Evolutionary conservation across 805 yeast species (phyloP).

Genomic region (Kazachstania martiniae): DNA sequence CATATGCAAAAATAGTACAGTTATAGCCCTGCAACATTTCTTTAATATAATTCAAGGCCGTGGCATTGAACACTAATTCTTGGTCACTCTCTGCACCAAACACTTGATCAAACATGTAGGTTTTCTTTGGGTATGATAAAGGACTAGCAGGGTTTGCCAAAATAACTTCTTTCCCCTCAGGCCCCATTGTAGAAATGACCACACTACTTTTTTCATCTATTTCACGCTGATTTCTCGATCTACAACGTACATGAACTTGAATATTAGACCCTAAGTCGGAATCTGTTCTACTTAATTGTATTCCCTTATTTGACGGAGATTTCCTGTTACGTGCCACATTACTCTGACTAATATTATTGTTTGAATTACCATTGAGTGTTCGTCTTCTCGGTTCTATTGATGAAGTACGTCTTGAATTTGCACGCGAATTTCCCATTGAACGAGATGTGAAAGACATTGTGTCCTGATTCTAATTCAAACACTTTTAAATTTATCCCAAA

Average conservation of each 20-base stretch:
- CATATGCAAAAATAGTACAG: slow-evolving; percentile 75
- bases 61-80: slow-evolving; percentile 48
- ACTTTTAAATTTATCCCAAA: too few relatives aligned
- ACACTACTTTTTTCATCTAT: slow-evolving; percentile 45
- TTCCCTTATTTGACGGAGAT: too few relatives aligned
- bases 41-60: slow-evolving; percentile 45
- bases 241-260: slow-evolving; percentile 45
- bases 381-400: background rate
- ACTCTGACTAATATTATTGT: too few relatives aligned
- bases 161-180: slow-evolving; percentile 35
- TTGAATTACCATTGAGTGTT: background rate
- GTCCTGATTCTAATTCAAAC: too few relatives aligned
- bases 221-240: slow-evolving; percentile 46
- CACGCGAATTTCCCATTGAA: too few relatives aligned
- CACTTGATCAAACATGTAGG: slow-evolving; percentile 64
- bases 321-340: too few relatives aligned
- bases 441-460: too few relatives aligned
- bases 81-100: slow-evolving; percentile 79
- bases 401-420: background rate
- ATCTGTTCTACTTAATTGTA: too few relatives aligned
- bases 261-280: slow-evolving; percentile 29
- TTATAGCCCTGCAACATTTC: slow-evolving; percentile 66
- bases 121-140: slow-evolving; percentile 29
- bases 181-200: slow-evolving; percentile 40
- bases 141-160: slow-evolving; percentile 24